phyloP scores from a whole-genome alignment of 495 filamentous ascomycete genomes.

The Venustampulla echinocandica region DNA sequence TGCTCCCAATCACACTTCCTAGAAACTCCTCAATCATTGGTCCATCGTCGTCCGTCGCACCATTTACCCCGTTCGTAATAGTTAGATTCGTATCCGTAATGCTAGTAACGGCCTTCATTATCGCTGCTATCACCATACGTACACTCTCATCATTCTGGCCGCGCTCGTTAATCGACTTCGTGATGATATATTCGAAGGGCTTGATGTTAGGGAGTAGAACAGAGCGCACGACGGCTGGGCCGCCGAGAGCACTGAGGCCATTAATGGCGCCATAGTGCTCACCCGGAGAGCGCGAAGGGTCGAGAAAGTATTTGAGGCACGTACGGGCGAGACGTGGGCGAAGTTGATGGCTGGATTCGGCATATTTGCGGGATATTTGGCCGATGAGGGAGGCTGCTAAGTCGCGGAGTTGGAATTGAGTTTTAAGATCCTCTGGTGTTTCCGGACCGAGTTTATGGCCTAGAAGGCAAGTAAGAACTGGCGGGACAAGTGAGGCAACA shows the following conservation, averaged over 20 bases:
- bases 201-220: constrained; percentile 74
- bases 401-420: constrained; percentile 77
- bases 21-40: constrained; percentile 47
- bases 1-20: constrained; percentile 49
- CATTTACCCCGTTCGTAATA: constrained; percentile 36
- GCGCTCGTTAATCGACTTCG: constrained; percentile 51
- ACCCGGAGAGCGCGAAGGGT: constrained; percentile 66
- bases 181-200: constrained; percentile 58
- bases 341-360: constrained; percentile 61
- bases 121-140: constrained; percentile 44
- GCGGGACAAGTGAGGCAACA: constrained; percentile 74
- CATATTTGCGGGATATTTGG: constrained; percentile 66
- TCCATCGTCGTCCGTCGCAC: constrained; percentile 31
- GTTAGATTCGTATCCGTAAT: constrained; percentile 26
- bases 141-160: constrained; percentile 42
- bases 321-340: constrained; percentile 83
- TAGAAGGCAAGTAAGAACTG: constrained; percentile 84
- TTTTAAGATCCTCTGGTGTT: constrained; percentile 31
- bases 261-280: constrained; percentile 82
- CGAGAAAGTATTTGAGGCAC: constrained; percentile 82
- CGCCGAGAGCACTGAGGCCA: constrained; percentile 67
- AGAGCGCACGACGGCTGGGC: constrained; percentile 66
- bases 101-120: constrained; percentile 47
- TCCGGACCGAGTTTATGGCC: constrained; percentile 68
- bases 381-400: constrained; percentile 70